Percentiles rank a stretch among this genome's conserved stretches.
phyloP scores from a whole-genome alignment of 768 basidiomycete genomes.

The Mycena floridula region DNA sequence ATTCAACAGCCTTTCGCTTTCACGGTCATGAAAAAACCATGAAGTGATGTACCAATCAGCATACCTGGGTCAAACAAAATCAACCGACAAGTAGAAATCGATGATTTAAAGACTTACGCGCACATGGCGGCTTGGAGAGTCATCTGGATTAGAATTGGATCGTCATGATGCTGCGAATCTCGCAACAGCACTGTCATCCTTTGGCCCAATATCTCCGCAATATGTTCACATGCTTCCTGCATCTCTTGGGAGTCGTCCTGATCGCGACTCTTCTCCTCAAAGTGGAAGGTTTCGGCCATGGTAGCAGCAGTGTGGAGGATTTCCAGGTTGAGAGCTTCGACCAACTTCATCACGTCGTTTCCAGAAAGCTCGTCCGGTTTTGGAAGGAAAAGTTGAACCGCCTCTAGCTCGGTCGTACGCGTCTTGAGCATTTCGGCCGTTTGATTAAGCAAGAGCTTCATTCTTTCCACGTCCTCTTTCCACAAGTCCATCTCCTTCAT shows the following conservation, averaged over 20 bases:
- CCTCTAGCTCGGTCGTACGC: conserved; percentile 31
- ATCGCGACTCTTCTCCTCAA: conserved; percentile 5
- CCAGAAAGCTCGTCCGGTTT: conserved; percentile 29
- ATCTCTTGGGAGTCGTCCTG: conserved; percentile 11
- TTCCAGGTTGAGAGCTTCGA: conserved; percentile 29
- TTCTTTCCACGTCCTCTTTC: conserved; percentile 17
- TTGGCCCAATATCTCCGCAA: conserved; percentile 9
- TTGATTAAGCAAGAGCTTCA: conserved; percentile 17
- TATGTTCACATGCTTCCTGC: conserved; percentile 2
- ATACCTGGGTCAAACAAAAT: too few relatives aligned
- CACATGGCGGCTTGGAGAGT: conserved; percentile 12
- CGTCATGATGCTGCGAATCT: conserved; percentile 8
- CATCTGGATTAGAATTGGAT: conserved; percentile 8
- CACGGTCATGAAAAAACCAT: conserved; percentile 11
- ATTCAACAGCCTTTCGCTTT: conserved; percentile 13
- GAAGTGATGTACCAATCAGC: conserved; percentile 12
- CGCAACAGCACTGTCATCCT: conserved; percentile 9
- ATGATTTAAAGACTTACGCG: too few relatives aligned
- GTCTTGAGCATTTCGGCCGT: conserved; percentile 21
- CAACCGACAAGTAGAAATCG: too few relatives aligned
- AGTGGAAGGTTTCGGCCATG: conserved; percentile 27
- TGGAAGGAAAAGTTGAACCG: conserved; percentile 30
- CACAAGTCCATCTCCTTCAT: conserved; percentile 15
- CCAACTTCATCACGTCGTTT: conserved; percentile 25
- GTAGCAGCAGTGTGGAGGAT: conserved; percentile 30